phyloP scores from a whole-genome alignment of 495 filamentous ascomycete genomes.

The Margaritispora aquatica region DNA sequence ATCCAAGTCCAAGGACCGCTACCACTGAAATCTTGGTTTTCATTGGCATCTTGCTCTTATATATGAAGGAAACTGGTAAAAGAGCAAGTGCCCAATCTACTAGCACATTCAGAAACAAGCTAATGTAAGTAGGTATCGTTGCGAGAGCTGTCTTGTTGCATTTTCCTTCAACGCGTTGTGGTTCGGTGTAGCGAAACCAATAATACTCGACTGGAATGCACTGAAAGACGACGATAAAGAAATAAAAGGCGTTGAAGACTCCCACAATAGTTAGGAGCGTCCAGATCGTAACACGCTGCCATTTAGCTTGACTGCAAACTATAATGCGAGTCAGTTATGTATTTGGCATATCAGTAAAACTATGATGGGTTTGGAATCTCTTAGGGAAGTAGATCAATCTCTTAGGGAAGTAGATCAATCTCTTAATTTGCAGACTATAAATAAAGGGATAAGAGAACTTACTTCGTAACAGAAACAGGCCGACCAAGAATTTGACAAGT shows the following conservation, averaged over 20 bases:
- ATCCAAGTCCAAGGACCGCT: slow-evolving; percentile 27
- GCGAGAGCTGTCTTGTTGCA: slow-evolving; percentile 8
- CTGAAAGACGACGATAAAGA: slow-evolving; percentile 35
- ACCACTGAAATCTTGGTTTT: slow-evolving; percentile 28
- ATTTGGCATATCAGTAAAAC: too few relatives aligned
- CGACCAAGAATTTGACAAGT: background rate
- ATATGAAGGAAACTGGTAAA: slow-evolving; percentile 35
- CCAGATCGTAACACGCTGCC: slow-evolving; percentile 32
- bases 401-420: too few relatives aligned
- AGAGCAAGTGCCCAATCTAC: slow-evolving; percentile 21
- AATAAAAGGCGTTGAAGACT: slow-evolving; percentile 27
- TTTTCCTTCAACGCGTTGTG: background rate
- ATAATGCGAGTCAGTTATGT: too few relatives aligned
- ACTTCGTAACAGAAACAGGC: background rate
- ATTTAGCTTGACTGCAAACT: slow-evolving; percentile 16
- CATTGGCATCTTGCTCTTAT: slow-evolving; percentile 30
- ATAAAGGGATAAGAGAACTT: too few relatives aligned
- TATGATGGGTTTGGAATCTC: too few relatives aligned
- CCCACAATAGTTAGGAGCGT: slow-evolving; percentile 18
- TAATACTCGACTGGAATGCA: slow-evolving; percentile 31
- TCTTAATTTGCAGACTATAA: too few relatives aligned
- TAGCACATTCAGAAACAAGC: slow-evolving; percentile 24
- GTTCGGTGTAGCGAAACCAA: slow-evolving; percentile 24
- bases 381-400: too few relatives aligned
- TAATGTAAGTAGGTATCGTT: slow-evolving; percentile 5